Base-by-base conservation (phyloP, 1,284 basidiomycete genomes). In the Amylostereum areolatum region DNA sequence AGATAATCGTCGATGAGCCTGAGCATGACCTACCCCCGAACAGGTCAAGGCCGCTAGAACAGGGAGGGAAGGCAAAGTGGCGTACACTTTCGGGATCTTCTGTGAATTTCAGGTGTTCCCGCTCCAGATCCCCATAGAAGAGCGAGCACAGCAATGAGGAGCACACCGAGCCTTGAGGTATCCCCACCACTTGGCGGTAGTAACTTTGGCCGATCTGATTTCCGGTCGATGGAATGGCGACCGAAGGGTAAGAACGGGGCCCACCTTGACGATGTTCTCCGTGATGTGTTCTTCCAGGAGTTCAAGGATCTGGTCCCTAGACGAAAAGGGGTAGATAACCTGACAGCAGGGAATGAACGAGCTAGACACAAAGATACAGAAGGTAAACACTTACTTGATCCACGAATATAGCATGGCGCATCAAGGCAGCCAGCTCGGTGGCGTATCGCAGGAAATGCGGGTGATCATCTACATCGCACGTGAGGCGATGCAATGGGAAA, bases 1-100 rank as follows among this genome's bases (percentile, higher is more conserved):
- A 99, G 70, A 61, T 97, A 99, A 64, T 99, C 97, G 60, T 99
- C 97, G 27, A 96, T 86, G 54, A 95, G 78, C 46, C 97, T 78
- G 46, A 97, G 68, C 2, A 97, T 69, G 2, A 86, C 62, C 92
- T 96, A 55, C n/a, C 7, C 7, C 47, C 40, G 44, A 47, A 4
- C 25, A 42, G 3, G 32, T 42, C 27, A 25, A 12, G 18, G 4
- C 27, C 8, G 18, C 24, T 12, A 28, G 7, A 40, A 40, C 18
- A 8, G 18, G 12, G 27, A 25, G 27, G 12, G 4, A 18, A 36
- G 6, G 8, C 11, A 36, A n/a, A n/a, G 25, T 2, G 7, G 62
- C 83, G 45, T 62, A 93, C 91, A 48, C 83, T 86, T 35, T 78
- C 66, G 0, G 70, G 64, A 45, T 85, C 78, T 12, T 76, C 62